Base-by-base conservation (phyloP, 78 protist species). In the Dictyostelium capitatum region DNA sequence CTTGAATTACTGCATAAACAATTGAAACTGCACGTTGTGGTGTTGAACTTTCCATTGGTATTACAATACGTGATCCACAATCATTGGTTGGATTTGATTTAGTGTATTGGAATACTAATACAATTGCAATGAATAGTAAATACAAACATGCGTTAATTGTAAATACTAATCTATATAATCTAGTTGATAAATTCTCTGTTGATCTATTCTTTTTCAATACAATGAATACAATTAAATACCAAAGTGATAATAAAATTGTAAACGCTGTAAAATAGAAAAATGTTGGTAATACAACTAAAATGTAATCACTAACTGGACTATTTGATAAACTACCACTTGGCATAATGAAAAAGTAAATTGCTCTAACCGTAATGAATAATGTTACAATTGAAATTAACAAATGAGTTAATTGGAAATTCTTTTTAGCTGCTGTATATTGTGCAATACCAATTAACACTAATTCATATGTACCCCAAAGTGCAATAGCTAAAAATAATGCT, bases 221-320 rank as follows among this genome's bases (percentile, higher is more conserved):
- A 14, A 51, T 14, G 3, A 51, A 51, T 51, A 51, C 56, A 23
- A 59, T 17, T 7, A 59, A 15, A 20, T 43, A 62, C 85, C 77
- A 62, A 14, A 62, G 6, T 6, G 59, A 47, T 5, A 80, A 7
- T 46, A 80, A 37, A 25, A 80, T n/a, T 6, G 74, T 59, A n/a
- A 80, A 62, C 0, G 69, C 6, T 7, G 85, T 62, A 41, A 80
- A 75, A 51, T 75, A 75, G 19, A 75, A 20, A 51, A 75, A 75
- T 8, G 64, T 53, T n/a, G 82, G 82, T 0, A 62, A 25, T 7
- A 80, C 73, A 4, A 59, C 69, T 5, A 80, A 59, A 19, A 80
- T 25, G 41, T 80, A 80, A n/a, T 59, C 85, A 41, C 64, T 53
- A 37, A 83, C 80, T 15, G 47, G 43, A 19, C 50, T 70, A 14